phyloP scores from a whole-genome alignment of 495 filamentous ascomycete species.

The Lophiotrema nucula region DNA sequence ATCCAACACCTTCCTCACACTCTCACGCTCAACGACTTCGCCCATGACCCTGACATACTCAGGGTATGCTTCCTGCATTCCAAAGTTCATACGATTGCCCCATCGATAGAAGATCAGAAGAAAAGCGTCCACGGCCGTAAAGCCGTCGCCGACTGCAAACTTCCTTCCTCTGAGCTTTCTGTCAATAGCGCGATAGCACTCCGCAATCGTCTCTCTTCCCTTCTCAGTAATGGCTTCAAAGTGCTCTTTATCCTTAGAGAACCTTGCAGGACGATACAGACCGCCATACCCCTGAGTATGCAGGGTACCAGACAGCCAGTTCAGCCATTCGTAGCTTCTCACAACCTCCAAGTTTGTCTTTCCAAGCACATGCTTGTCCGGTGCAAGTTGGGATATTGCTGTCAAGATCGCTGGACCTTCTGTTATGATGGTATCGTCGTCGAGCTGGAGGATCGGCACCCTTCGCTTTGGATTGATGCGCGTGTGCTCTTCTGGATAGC shows the following conservation, averaged over 20 bases:
- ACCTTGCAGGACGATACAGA: conserved; percentile 32
- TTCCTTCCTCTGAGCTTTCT: conserved; percentile 16
- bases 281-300: conserved; percentile 37
- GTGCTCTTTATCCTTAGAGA: conserved; percentile 31
- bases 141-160: conserved; percentile 37
- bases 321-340: conserved; percentile 44
- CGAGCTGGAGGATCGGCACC: conserved; percentile 39
- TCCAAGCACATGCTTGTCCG: conserved; percentile 38
- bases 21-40: conserved; percentile 13
- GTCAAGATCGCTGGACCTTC: conserved; percentile 41
- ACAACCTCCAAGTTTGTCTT: conserved; percentile 35
- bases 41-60: conserved; percentile 33
- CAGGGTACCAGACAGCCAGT: conserved; percentile 43
- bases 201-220: conserved; percentile 18
- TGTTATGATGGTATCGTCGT: conserved; percentile 38
- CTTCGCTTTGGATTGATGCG: conserved; percentile 40
- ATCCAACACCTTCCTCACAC: conserved; percentile 28
- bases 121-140: conserved; percentile 44
- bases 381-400: conserved; percentile 36
- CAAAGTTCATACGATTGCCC: conserved; percentile 17
- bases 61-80: conserved; percentile 27
- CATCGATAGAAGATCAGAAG: conserved; percentile 42
- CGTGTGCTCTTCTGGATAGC: conserved; percentile 28
- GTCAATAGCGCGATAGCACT: conserved; percentile 37
- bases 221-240: conserved; percentile 21